phyloP scores from a whole-genome alignment of 139 green algal genomes.

The Trebouxia sp. region DNA sequence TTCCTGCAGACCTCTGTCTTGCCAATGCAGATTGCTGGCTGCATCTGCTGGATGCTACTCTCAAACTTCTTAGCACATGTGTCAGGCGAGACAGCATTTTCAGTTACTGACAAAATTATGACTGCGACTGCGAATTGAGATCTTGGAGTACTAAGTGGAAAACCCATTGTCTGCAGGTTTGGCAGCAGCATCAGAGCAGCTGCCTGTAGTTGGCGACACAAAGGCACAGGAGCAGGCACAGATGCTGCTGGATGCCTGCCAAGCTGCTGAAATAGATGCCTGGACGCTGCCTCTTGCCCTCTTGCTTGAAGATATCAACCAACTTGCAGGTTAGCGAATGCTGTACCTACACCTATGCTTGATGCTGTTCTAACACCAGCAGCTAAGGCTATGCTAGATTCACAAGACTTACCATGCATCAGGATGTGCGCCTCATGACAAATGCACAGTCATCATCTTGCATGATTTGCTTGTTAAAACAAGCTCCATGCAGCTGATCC shows the following conservation, averaged over 20 bases:
- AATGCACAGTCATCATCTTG: background rate
- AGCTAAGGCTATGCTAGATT: no score
- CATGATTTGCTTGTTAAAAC: no score
- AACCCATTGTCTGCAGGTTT: conserved; percentile 35
- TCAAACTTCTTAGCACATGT: background rate
- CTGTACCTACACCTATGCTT: background rate
- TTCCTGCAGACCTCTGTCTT: no score
- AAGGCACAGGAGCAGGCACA: conserved; percentile 21
- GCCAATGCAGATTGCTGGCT: background rate
- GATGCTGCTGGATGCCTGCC: conserved; percentile 47
- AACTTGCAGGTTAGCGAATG: background rate
- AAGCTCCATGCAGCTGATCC: no score
- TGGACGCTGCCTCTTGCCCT: conserved; percentile 58
- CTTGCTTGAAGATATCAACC: conserved; percentile 54
- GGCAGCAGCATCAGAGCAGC: conserved; percentile 45
- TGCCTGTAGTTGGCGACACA: conserved; percentile 23
- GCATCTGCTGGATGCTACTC: background rate
- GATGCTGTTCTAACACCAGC: no score
- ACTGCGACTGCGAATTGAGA: background rate
- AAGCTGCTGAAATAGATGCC: conserved; percentile 38
- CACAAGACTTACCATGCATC: no score
- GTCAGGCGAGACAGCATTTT: background rate
- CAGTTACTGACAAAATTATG: background rate
- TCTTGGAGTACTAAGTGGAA: background rate
- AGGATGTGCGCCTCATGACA: no score